Evolutionary conservation across 345 rosid genomes (phyloP), one percentile per base, ranked within the genome.

Genomic region (Cardamine chenopodiifolia): DNA sequence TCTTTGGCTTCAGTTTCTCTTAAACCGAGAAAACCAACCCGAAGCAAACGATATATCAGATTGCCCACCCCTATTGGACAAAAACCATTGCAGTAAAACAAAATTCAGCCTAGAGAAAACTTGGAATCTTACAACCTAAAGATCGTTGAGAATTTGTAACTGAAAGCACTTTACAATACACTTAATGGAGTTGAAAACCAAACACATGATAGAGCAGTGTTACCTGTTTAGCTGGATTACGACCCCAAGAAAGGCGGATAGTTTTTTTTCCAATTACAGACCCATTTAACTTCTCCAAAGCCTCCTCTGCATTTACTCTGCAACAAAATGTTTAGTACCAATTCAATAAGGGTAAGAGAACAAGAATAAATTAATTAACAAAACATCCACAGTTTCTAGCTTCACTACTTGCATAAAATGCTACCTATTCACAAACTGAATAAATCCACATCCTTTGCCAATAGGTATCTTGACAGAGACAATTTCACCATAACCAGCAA

Each of bases 401-500:
- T 52, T 35, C 26, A 58, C 13, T 34, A 55, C 22, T 26, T n/a
- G 39, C 54, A 73, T 17, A 60, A 60, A 72, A 55, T 6, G 55
- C 62, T 80, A 93, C 98, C 94, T 91, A 86, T 79, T 82, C 26
- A 88, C 92, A 79, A 89, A 93, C 82, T 94, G 98, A 69, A 94
- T 88, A 78, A 94, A 94, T 3, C 97, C 97, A 69, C 98, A 94
- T 81, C 97, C 97, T 81, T 89, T 94, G 53, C 96, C 93, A 50
- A 75, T 60, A 44, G 97, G 98, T 77, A 94, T 94, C 81, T 94
- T 91, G 39, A 94, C 92, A 7, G 93, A 91, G n/a, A 86, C 87
- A 80, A 94, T 87, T 82, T 93, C 97, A 72, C 98, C 98, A 75
- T 74, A 86, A 42, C 70, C 85, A 42, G 86, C 81, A 73, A 93